Evolutionary conservation across 257 asterid species (phyloP).

Genomic region (Nicotiana undulata): DNA sequence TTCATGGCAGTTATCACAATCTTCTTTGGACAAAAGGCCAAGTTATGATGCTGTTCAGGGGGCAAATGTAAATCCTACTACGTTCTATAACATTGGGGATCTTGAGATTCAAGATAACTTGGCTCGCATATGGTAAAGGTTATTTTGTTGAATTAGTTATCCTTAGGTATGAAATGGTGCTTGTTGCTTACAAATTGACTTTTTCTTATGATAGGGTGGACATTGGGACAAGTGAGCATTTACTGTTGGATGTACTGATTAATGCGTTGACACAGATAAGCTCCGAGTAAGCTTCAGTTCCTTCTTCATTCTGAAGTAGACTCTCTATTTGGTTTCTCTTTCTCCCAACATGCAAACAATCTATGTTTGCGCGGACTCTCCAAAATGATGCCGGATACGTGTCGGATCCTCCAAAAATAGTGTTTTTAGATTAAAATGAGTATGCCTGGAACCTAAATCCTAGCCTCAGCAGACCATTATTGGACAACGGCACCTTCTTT

Average conservation of each 20-base stretch:
- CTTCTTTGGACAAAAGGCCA: slow-evolving; percentile 68
- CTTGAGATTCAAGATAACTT: slow-evolving; percentile 82
- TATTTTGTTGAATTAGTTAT: not conserved
- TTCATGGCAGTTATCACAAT: slow-evolving; percentile 61
- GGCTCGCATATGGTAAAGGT: slow-evolving; percentile 76
- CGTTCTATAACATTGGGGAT: slow-evolving; percentile 94
- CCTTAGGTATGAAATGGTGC: slow-evolving; percentile 4
- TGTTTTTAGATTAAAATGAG: not conserved
- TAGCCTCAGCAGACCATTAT: not conserved
- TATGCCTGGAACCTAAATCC: not conserved
- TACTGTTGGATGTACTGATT: slow-evolving; percentile 74
- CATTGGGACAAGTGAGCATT: slow-evolving; percentile 73
- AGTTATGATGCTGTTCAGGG: slow-evolving; percentile 81
- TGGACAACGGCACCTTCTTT: not conserved
- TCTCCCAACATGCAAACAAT: not conserved
- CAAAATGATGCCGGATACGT: too few relatives aligned
- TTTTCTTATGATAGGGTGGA: slow-evolving; percentile 61
- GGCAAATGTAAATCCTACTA: slow-evolving; percentile 71
- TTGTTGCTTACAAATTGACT: not conserved
- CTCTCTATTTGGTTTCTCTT: not conserved
- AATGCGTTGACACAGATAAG: slow-evolving; percentile 85
- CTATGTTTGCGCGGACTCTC: too few relatives aligned
- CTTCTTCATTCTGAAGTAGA: not conserved
- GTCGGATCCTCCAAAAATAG: too few relatives aligned
- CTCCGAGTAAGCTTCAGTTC: slow-evolving; percentile 60